Evolutionary conservation across 345 rosid species (phyloP).

Genomic region (Alliaria petiolata): DNA sequence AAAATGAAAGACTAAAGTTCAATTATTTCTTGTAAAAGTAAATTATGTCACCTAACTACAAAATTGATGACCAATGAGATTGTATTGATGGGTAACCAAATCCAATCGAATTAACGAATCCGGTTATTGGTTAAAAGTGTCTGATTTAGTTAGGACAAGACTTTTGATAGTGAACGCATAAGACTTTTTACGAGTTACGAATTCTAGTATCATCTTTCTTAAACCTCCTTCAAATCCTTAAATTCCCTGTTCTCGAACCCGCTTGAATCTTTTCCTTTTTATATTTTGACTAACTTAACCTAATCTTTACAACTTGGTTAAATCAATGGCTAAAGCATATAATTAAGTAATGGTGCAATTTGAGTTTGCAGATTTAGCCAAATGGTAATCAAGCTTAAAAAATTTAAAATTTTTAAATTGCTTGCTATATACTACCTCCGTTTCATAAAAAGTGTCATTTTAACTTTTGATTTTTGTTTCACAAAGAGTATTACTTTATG

Average conservation of each 20-base stretch:
- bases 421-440: too few relatives aligned
- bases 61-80: constrained; percentile 19
- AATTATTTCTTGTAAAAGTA: constrained; percentile 19
- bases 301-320: background rate
- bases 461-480: too few relatives aligned
- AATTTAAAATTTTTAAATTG: background rate
- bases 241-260: constrained; percentile 13
- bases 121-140: constrained; percentile 2
- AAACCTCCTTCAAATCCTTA: constrained; percentile 8
- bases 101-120: constrained; percentile 13
- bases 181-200: constrained; percentile 26
- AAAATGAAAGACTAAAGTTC: background rate
- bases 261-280: constrained; percentile 12
- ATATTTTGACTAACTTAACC: background rate
- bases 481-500: too few relatives aligned
- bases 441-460: too few relatives aligned
- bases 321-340: background rate
- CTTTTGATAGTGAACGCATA: constrained; percentile 22
- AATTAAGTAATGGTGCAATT: background rate
- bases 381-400: background rate
- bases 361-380: background rate
- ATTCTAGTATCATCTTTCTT: constrained; percentile 23
- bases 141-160: constrained; percentile 25
- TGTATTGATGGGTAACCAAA: constrained; percentile 28
- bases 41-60: constrained; percentile 15